These are phyloP conservation scores for Cordyceps sp. DNA, from an alignment of 2,329 filamentous ascomycete species.

Conservation along the genomic window DNA sequence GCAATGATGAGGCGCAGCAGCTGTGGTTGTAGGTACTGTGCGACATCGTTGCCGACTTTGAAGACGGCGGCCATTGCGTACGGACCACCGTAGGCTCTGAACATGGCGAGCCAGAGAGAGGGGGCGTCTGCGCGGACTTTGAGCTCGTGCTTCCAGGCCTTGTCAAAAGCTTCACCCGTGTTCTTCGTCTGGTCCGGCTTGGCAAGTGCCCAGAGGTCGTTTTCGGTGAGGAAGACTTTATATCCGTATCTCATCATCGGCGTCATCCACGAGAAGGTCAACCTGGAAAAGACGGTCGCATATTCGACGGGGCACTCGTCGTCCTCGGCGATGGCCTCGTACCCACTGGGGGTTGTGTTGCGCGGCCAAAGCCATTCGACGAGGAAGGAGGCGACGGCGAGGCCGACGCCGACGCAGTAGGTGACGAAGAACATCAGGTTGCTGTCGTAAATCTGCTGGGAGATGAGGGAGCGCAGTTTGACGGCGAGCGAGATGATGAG, in stretches of 20 bases:
- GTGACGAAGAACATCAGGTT: constrained; percentile 61
- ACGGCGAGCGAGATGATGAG: constrained; percentile 62
- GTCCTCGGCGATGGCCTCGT: constrained; percentile 39
- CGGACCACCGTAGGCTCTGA: constrained; percentile 69
- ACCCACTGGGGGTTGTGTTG: constrained; percentile 36
- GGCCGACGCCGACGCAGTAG: constrained; percentile 54
- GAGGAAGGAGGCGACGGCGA: constrained; percentile 54
- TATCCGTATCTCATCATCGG: constrained; percentile 94
- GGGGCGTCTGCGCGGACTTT: constrained; percentile 39
- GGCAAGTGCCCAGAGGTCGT: constrained; percentile 87
- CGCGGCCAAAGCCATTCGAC: constrained; percentile 84
- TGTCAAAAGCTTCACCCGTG: constrained; percentile 54
- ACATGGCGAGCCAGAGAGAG: constrained; percentile 74
- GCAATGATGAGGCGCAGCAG: constrained; percentile 68
- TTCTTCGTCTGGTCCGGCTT: constrained; percentile 61
- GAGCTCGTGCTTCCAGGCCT: constrained; percentile 63
- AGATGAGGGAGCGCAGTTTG: constrained; percentile 74
- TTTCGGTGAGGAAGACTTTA: constrained; percentile 77
- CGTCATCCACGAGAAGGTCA: constrained; percentile 98
- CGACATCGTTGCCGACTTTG: constrained; percentile 73
- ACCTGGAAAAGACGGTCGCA: constrained; percentile 78
- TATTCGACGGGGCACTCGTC: constrained; percentile 67
- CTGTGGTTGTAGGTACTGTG: constrained; percentile 85
- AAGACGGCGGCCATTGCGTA: constrained; percentile 71
- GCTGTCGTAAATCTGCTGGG: constrained; percentile 52